Evolutionary conservation across 2,329 filamentous ascomycete species (phyloP).

Genomic region (Aspergillus sojae): DNA sequence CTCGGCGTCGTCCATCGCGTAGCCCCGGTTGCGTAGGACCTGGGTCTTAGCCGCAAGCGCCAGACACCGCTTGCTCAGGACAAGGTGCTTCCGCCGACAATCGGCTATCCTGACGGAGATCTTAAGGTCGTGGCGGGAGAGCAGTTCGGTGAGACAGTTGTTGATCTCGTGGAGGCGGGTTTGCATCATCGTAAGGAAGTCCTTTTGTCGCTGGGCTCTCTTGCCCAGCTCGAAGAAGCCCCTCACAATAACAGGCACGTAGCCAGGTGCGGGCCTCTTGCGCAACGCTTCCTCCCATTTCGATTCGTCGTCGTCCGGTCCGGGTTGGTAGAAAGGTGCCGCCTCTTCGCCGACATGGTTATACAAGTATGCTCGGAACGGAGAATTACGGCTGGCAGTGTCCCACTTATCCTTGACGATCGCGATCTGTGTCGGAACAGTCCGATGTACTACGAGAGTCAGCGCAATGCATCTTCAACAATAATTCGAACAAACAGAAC

Average conservation of each 20-base stretch:
- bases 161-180: slow-evolving; percentile 67
- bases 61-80: slow-evolving; percentile 62
- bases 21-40: slow-evolving; percentile 64
- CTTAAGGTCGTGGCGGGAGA: slow-evolving; percentile 63
- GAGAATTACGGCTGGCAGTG: slow-evolving; percentile 52
- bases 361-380: slow-evolving; percentile 65
- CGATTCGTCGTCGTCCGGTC: slow-evolving; percentile 58
- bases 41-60: slow-evolving; percentile 66
- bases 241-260: slow-evolving; percentile 62
- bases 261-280: slow-evolving; percentile 59
- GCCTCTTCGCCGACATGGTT: slow-evolving; percentile 62
- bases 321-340: slow-evolving; percentile 64
- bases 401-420: slow-evolving; percentile 67
- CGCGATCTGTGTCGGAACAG: slow-evolving; percentile 62
- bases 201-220: slow-evolving; percentile 59
- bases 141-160: slow-evolving; percentile 59
- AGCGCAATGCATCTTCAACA: slow-evolving; percentile 13
- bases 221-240: slow-evolving; percentile 63
- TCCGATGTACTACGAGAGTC: slow-evolving; percentile 56
- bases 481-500: slow-evolving; percentile 18
- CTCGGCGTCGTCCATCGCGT: slow-evolving; percentile 66
- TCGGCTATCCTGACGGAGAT: slow-evolving; percentile 62
- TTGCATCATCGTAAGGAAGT: slow-evolving; percentile 60
- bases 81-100: slow-evolving; percentile 61
- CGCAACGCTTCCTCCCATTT: slow-evolving; percentile 68